phyloP scores from a whole-genome alignment of 257 asterid genomes.

The Thymus quinquecostatus region DNA sequence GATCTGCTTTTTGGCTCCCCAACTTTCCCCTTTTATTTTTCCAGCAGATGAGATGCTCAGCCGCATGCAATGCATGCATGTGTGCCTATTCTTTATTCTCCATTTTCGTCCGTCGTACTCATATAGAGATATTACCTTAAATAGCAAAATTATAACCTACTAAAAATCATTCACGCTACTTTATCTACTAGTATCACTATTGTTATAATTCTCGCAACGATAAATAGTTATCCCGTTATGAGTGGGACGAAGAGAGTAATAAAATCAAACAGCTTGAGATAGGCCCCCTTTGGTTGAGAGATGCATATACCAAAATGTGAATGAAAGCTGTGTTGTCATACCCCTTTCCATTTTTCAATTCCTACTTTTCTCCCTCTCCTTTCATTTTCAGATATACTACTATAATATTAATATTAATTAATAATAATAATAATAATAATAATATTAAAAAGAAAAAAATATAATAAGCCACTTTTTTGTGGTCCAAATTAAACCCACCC shows the following conservation, averaged over 20 bases:
- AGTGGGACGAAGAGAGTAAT: no score
- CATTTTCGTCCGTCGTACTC: no score
- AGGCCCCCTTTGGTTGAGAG: constrained; percentile 8
- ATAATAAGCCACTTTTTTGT: constrained; percentile 22
- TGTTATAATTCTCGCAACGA: no score
- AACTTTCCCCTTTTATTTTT: background rate
- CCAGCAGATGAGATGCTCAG: background rate
- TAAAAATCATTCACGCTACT: no score
- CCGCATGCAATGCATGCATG: background rate
- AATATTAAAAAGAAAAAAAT: no score
- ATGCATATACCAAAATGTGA: constrained; percentile 35
- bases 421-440: no score
- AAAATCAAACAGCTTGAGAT: no score
- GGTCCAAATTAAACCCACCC: constrained; percentile 46
- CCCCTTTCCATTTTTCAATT: constrained; percentile 21
- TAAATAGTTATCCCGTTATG: no score
- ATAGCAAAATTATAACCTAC: no score
- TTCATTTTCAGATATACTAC: constrained; percentile 4
- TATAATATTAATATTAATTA: no score
- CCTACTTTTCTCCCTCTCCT: constrained; percentile 2
- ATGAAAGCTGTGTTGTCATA: constrained; percentile 37
- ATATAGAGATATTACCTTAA: no score
- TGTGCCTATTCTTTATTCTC: background rate
- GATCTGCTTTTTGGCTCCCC: background rate
- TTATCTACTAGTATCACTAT: no score